Conservation (phyloP, 306 rosid species). For the Elaeagnus macrophylla region DNA sequence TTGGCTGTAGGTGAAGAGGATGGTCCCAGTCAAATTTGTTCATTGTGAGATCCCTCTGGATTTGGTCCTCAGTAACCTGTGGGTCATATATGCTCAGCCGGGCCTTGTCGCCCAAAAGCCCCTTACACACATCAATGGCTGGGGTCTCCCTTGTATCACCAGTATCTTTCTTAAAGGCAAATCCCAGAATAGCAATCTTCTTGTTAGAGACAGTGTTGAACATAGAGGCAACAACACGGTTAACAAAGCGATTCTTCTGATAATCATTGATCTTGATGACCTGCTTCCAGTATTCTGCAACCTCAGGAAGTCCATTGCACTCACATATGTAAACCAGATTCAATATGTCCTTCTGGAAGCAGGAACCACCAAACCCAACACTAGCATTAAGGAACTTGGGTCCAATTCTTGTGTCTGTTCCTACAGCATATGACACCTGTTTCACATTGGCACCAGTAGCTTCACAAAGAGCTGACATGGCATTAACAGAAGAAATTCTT, state of each 20-base stretch:
- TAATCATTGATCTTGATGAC: conserved; percentile 91
- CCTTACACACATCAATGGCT: conserved; percentile 90
- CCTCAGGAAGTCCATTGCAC: conserved; percentile 95
- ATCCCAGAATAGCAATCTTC: conserved; percentile 77
- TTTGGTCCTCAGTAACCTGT: conserved; percentile 76
- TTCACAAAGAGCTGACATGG: conserved; percentile 98
- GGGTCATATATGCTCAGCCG: conserved; percentile 77
- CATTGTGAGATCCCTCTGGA: conserved; percentile 73
- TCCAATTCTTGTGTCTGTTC: conserved; percentile 86
- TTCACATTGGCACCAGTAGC: conserved; percentile 78
- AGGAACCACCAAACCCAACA: conserved; percentile 96
- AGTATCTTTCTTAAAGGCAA: conserved; percentile 92
- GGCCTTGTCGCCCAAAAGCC: conserved; percentile 73
- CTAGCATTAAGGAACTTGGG: conserved; percentile 85
- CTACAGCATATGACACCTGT: conserved; percentile 77
- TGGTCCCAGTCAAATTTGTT: conserved; percentile 95
- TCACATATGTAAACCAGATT: conserved; percentile 89
- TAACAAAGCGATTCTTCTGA: conserved; percentile 85
- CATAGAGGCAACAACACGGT: conserved; percentile 87
- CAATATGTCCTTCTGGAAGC: conserved; percentile 91
- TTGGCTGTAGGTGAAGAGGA: conserved; percentile 75
- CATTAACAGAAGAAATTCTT: conserved; percentile 85
- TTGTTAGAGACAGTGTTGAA: conserved; percentile 80
- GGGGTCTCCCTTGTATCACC: conserved; percentile 94
- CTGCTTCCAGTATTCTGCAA: conserved; percentile 97